phyloP scores from a whole-genome alignment of 2,329 filamentous ascomycete species.

The Fusarium domesticum region DNA sequence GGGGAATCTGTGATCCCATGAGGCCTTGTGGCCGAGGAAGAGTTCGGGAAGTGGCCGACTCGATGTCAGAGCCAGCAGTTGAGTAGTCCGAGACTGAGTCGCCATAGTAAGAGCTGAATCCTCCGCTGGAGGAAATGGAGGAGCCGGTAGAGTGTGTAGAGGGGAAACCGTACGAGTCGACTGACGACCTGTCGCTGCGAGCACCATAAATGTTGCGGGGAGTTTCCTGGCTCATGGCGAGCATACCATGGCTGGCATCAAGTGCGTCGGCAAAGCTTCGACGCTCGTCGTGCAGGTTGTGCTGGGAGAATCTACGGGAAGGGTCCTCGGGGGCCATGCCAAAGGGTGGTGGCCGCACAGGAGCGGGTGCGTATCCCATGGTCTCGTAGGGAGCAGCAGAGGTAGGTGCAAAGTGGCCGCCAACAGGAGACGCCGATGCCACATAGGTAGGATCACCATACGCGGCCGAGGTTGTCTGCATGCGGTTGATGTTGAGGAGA shows the following conservation, averaged over 20 bases:
- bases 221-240: conserved; percentile 93
- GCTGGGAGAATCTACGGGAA: conserved; percentile 72
- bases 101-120: conserved; percentile 79
- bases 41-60: conserved; percentile 75
- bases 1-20: conserved; percentile 63
- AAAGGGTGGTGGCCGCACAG: conserved; percentile 55
- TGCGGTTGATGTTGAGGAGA: conserved; percentile 65
- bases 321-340: conserved; percentile 55
- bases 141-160: conserved; percentile 80
- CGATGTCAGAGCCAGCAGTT: conserved; percentile 82
- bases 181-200: conserved; percentile 64
- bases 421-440: conserved; percentile 64
- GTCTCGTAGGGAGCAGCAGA: conserved; percentile 71
- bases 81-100: conserved; percentile 92
- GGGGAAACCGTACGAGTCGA: conserved; percentile 89
- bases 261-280: conserved; percentile 82
- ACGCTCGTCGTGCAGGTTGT: conserved; percentile 50
- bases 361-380: conserved; percentile 69
- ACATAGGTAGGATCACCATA: conserved; percentile 70
- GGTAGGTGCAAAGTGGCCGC: conserved; percentile 59
- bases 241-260: conserved; percentile 90
- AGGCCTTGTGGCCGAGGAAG: conserved; percentile 71
- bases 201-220: conserved; percentile 84
- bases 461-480: conserved; percentile 59
- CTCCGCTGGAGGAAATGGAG: conserved; percentile 81